phyloP scores from a whole-genome alignment of 1,139 yeast species.

The Saccharomyces hybrid region DNA sequence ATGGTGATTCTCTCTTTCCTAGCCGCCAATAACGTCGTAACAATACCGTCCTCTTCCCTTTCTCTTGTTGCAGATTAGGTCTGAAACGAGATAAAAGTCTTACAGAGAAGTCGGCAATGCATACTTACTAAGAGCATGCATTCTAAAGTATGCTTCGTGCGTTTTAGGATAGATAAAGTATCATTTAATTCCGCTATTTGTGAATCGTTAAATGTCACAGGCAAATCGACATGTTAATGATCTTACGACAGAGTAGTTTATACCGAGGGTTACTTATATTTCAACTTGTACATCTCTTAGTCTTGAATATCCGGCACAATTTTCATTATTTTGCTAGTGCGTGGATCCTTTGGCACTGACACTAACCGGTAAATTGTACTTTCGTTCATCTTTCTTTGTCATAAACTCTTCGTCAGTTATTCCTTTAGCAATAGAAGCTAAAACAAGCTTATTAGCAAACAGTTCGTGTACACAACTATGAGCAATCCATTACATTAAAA shows the following conservation, averaged over 20 bases:
- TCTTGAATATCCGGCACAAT: too few relatives aligned
- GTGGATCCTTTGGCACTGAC: too few relatives aligned
- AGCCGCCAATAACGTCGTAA: background rate
- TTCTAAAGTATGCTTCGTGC: background rate
- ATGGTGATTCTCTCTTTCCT: constrained; percentile 8
- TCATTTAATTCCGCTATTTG: background rate
- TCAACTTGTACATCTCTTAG: too few relatives aligned
- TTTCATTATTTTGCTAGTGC: too few relatives aligned
- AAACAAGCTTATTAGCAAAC: background rate
- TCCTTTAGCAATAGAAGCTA: too few relatives aligned
- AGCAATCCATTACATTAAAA: too few relatives aligned
- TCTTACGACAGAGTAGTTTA: too few relatives aligned
- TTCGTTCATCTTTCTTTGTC: too few relatives aligned
- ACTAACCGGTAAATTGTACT: too few relatives aligned
- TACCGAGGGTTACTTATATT: too few relatives aligned
- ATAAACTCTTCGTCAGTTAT: too few relatives aligned
- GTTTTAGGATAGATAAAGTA: background rate
- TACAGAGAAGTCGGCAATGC: too few relatives aligned
- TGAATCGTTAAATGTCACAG: background rate
- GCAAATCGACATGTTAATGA: background rate
- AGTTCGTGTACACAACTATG: background rate
- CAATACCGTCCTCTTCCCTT: background rate
- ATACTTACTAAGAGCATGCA: background rate
- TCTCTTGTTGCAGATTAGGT: background rate
- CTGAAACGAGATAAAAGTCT: background rate